Conservation (phyloP, 352 stramenopile genomes). For the Phytopythium kandeliae region DNA sequence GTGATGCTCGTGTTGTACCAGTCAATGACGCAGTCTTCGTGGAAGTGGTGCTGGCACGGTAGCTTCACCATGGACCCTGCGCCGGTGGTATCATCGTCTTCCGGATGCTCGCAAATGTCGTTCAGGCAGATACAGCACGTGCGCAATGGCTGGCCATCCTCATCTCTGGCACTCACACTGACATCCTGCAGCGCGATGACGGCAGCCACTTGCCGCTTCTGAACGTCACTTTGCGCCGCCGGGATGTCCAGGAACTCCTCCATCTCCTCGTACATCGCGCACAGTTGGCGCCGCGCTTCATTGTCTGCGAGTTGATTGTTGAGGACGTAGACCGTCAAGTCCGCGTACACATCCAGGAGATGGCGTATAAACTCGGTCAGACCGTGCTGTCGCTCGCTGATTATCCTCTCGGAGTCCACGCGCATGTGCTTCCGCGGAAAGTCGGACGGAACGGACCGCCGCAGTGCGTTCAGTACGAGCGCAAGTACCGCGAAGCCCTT, state of each 20-base stretch:
- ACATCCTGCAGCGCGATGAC: conserved; percentile 50
- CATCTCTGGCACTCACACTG: conserved; percentile 6
- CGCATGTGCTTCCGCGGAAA: conserved; percentile 51
- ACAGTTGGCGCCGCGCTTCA: conserved; percentile 14
- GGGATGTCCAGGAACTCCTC: conserved; percentile 46
- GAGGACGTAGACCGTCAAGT: conserved; percentile 40
- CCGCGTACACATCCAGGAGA: conserved; percentile 40
- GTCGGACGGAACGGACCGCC: conserved; percentile 27
- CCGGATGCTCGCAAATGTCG: conserved; percentile 10
- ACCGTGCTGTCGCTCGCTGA: conserved; percentile 24
- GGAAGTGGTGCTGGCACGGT: conserved; percentile 51
- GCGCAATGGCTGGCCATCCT: conserved; percentile 7
- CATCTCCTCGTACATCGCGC: conserved; percentile 26
- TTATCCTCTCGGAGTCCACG: conserved; percentile 28
- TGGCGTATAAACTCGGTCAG: conserved; percentile 44
- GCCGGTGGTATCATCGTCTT: conserved; percentile 14
- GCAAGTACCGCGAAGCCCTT: conserved; percentile 18
- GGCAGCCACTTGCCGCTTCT: conserved; percentile 28
- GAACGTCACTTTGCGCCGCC: conserved; percentile 33
- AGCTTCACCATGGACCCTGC: conserved; percentile 21
- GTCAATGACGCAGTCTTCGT: conserved; percentile 67
- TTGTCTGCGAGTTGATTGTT: conserved; percentile 19
- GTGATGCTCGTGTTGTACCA: conserved; percentile 59
- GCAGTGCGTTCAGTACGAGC: conserved; percentile 43
- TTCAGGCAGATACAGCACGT: conserved; percentile 51